Evolutionary conservation across 2,329 filamentous ascomycete genomes (phyloP).

Genomic region (Sclerotinia minor): DNA sequence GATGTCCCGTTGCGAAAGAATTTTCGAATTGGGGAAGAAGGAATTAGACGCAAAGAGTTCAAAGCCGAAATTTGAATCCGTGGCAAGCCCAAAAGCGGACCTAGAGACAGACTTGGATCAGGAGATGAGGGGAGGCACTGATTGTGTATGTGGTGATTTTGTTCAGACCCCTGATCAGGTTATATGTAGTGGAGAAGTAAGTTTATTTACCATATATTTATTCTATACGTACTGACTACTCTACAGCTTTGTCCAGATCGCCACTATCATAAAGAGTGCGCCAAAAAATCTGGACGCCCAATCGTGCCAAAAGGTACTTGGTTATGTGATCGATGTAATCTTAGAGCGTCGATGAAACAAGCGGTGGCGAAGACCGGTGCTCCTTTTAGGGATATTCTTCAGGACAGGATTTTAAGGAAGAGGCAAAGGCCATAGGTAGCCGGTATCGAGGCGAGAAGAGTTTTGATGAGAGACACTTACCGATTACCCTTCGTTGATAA

Average conservation of each 20-base stretch:
- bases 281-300: neutral
- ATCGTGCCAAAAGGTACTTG: slow-evolving; percentile 1
- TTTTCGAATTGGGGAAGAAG: slow-evolving; percentile 13
- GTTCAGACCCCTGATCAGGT: slow-evolving; percentile 29
- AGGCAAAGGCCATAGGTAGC: neutral
- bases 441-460: neutral
- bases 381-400: neutral
- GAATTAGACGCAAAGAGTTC: slow-evolving; percentile 1
- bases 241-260: slow-evolving; percentile 6
- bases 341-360: neutral
- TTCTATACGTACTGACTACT: neutral
- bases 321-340: slow-evolving; percentile 7
- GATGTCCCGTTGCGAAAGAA: slow-evolving; percentile 26
- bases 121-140: slow-evolving; percentile 8
- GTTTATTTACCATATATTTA: neutral
- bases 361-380: too few species aligned
- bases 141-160: slow-evolving; percentile 33
- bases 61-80: neutral
- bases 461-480: too few species aligned
- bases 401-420: neutral
- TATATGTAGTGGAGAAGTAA: slow-evolving; percentile 27
- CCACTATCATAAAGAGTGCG: slow-evolving; percentile 11
- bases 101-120: slow-evolving; percentile 2
- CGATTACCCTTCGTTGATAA: too few species aligned
- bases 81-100: slow-evolving; percentile 16